phyloP scores from a whole-genome alignment of 2,329 filamentous ascomycete species.

The Ceratocystis albifundus region DNA sequence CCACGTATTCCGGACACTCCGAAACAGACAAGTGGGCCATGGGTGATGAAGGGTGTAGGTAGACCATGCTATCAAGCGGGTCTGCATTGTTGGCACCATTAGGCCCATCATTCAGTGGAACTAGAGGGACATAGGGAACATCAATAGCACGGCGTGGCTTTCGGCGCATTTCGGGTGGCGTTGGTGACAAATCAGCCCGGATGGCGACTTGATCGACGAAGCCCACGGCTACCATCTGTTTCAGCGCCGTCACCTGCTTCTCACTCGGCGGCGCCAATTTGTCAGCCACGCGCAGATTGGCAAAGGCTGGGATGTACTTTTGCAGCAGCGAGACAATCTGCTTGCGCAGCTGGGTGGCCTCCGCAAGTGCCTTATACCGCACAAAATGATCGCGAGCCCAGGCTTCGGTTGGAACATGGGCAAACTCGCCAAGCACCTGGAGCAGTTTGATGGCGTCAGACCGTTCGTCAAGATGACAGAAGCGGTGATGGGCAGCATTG shows the following conservation, averaged over 20 bases:
- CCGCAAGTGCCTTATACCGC: conserved; percentile 72
- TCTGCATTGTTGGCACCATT: conserved; percentile 24
- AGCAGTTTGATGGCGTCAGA: conserved; percentile 86
- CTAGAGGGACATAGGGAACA: conserved; percentile 78
- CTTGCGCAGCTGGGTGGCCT: conserved; percentile 68
- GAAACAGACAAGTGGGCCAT: conserved; percentile 57
- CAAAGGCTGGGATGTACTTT: conserved; percentile 41
- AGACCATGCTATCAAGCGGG: conserved; percentile 48
- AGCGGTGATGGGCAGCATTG: conserved; percentile 63
- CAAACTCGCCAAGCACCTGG: conserved; percentile 78
- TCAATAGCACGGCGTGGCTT: conserved; percentile 72
- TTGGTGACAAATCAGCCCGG: conserved; percentile 72
- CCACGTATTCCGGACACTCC: conserved; percentile 75
- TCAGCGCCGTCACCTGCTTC: conserved; percentile 65
- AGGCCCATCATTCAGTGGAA: conserved; percentile 44
- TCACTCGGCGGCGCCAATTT: conserved; percentile 48
- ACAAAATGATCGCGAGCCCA: conserved; percentile 82
- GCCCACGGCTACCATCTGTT: conserved; percentile 82
- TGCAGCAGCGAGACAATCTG: conserved; percentile 76
- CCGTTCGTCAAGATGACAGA: conserved; percentile 68
- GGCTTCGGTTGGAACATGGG: conserved; percentile 55
- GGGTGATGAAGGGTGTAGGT: conserved; percentile 74
- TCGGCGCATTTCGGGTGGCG: conserved; percentile 44
- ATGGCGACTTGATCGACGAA: conserved; percentile 94
- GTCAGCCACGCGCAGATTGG: conserved; percentile 44